phyloP scores from a whole-genome alignment of 371 early-diverging fungal genomes.

The Mortierella sp. region DNA sequence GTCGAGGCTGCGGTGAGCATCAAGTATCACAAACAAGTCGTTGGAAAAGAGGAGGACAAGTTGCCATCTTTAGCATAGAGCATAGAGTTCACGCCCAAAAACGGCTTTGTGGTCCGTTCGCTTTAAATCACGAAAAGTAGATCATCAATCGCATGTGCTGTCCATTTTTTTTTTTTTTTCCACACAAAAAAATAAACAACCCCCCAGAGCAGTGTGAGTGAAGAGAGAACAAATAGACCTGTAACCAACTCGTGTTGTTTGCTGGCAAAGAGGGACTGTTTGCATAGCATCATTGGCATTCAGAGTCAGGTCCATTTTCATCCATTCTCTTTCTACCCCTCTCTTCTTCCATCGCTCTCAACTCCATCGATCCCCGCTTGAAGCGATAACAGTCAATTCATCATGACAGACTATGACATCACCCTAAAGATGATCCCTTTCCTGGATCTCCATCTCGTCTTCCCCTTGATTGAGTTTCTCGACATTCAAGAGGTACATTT shows the following conservation, averaged over 20 bases:
- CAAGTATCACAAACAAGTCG: no score
- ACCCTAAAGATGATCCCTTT: constrained; percentile 87
- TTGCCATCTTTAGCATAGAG: no score
- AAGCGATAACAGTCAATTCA: constrained; percentile 23
- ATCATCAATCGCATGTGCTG: no score
- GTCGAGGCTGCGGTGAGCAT: no score
- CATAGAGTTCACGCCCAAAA: no score
- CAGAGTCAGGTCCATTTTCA: constrained; percentile 2
- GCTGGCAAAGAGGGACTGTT: no score
- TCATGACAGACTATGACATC: constrained; percentile 85
- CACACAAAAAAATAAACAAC: background rate
- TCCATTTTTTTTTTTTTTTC: no score
- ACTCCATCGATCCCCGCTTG: constrained; percentile 1
- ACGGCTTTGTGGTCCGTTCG: no score
- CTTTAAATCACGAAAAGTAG: no score
- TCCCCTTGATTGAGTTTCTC: constrained; percentile 91
- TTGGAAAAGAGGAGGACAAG: no score
- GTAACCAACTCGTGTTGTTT: background rate
- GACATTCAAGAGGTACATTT: constrained; percentile 76
- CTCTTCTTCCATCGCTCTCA: background rate
- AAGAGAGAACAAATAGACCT: no score
- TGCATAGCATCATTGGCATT: background rate
- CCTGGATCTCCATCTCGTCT: constrained; percentile 93
- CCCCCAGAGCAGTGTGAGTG: background rate
- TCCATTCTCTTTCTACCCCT: background rate